Conservation (phyloP, 768 basidiomycete genomes). For the Pleurotus tuoliensis region DNA sequence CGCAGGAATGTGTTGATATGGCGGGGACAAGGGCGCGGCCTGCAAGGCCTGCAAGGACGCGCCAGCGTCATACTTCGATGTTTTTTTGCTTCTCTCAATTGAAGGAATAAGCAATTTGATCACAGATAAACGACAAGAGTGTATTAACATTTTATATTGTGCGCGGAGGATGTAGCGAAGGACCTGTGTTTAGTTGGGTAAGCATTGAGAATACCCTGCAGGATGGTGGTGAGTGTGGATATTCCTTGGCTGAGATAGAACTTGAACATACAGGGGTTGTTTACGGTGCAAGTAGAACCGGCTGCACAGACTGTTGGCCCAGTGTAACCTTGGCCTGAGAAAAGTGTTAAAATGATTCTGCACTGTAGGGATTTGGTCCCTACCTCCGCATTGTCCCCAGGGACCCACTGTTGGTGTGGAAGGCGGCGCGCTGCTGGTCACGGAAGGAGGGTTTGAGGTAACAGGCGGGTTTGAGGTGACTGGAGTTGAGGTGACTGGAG, state of each 20-base stretch:
- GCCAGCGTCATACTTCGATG: no score
- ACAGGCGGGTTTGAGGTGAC: conserved; percentile 17
- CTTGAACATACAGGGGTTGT: conserved; percentile 36
- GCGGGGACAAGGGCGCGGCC: not conserved
- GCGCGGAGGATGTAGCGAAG: not conserved
- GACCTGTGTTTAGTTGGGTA: not conserved
- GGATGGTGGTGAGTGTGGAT: not conserved
- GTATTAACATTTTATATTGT: no score
- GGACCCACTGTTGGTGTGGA: conserved; percentile 24
- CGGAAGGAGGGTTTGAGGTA: conserved; percentile 7
- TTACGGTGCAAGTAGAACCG: conserved; percentile 31
- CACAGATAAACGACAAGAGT: no score
- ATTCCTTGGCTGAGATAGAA: not conserved
- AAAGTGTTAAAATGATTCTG: not conserved
- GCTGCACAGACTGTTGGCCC: conserved; percentile 37
- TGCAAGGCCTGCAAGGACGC: no score
- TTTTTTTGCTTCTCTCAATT: not conserved
- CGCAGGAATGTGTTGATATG: not conserved
- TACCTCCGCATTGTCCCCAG: conserved; percentile 43
- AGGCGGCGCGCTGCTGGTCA: conserved; percentile 22
- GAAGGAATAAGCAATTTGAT: not conserved
- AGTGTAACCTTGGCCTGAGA: conserved; percentile 30
- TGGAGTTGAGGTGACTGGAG: conserved; percentile 16
- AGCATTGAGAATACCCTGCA: conserved; percentile 1
- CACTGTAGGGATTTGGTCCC: not conserved